Conservation (phyloP, 2,329 filamentous ascomycete genomes). For the Aureobasidium pullulans region DNA sequence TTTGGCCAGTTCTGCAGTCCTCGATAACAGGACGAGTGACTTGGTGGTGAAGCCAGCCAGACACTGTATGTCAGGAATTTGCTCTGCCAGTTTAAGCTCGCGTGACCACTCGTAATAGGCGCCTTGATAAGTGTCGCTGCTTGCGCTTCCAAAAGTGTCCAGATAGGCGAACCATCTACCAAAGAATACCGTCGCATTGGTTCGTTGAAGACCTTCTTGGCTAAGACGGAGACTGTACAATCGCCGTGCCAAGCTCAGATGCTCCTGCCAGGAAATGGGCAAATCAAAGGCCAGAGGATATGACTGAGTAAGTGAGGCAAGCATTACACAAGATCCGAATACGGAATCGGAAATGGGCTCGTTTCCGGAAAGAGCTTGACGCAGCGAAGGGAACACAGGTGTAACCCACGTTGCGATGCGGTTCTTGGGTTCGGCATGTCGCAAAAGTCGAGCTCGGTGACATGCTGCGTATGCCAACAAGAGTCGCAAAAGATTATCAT, state of each 20-base stretch:
- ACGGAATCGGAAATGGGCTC: conserved; percentile 63
- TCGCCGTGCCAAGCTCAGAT: conserved; percentile 67
- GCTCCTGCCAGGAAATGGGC: conserved; percentile 70
- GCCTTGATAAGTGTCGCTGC: conserved; percentile 37
- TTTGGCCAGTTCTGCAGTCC: conserved; percentile 7
- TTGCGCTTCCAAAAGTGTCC: conserved; percentile 68
- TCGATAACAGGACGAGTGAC: conserved; percentile 2
- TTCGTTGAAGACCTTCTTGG: conserved; percentile 59
- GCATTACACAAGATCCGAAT: conserved; percentile 75
- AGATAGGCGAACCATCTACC: conserved; percentile 79
- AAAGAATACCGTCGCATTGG: conserved; percentile 62
- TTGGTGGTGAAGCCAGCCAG: conserved; percentile 13
- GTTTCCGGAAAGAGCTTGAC: conserved; percentile 52
- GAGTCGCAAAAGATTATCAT: conserved; percentile 66
- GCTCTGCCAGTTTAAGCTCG: conserved; percentile 3
- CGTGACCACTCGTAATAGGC: conserved; percentile 8
- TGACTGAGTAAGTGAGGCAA: conserved; percentile 75
- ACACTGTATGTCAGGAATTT: conserved; percentile 3
- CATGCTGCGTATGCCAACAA: conserved; percentile 76
- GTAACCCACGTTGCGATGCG: conserved; percentile 76
- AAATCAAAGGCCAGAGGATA: conserved; percentile 74
- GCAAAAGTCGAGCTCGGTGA: conserved; percentile 67
- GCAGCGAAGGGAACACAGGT: conserved; percentile 69
- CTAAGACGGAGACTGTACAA: conserved; percentile 7
- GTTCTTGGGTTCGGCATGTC: conserved; percentile 65